phyloP scores from a whole-genome alignment of 139 green algal genomes.

The Picochlorum costavermella region DNA sequence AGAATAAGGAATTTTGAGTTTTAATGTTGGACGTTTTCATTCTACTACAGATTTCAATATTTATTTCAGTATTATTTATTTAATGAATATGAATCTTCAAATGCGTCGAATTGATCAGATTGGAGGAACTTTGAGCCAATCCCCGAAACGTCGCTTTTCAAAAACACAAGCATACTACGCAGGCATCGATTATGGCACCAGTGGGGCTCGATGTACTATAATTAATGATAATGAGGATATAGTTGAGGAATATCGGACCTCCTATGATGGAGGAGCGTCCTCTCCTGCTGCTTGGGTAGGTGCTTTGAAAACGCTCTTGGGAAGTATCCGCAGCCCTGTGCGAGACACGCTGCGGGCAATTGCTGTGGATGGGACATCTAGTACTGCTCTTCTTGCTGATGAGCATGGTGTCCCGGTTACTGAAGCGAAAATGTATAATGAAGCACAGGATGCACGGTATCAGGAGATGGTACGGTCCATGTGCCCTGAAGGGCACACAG shows the following conservation, averaged over 20 bases:
- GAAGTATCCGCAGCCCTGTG: constrained; percentile 17
- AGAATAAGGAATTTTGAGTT: too few relatives aligned
- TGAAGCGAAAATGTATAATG: constrained; percentile 70
- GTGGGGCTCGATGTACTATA: constrained; percentile 59
- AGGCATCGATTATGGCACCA: constrained; percentile 87
- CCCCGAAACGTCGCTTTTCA: neutral
- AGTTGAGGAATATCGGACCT: neutral
- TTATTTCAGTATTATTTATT: too few relatives aligned
- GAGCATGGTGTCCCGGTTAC: constrained; percentile 35
- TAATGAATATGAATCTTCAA: too few relatives aligned
- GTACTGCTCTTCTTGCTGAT: constrained; percentile 79
- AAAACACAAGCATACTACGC: constrained; percentile 33
- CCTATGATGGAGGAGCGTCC: neutral
- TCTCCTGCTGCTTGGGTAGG: neutral
- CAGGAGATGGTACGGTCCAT: constrained; percentile 49
- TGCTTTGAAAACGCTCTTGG: constrained; percentile 43
- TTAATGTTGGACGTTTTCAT: too few relatives aligned
- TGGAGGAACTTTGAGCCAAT: too few relatives aligned
- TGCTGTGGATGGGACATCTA: constrained; percentile 80
- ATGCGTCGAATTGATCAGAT: too few relatives aligned
- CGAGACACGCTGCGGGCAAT: constrained; percentile 24
- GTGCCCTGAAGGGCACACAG: constrained; percentile 63
- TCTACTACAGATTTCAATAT: too few relatives aligned
- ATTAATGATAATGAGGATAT: constrained; percentile 54
- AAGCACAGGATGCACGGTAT: constrained; percentile 34